phyloP scores from a whole-genome alignment of 2,329 filamentous ascomycete species.

The Pseudogymnoascus sp. region DNA sequence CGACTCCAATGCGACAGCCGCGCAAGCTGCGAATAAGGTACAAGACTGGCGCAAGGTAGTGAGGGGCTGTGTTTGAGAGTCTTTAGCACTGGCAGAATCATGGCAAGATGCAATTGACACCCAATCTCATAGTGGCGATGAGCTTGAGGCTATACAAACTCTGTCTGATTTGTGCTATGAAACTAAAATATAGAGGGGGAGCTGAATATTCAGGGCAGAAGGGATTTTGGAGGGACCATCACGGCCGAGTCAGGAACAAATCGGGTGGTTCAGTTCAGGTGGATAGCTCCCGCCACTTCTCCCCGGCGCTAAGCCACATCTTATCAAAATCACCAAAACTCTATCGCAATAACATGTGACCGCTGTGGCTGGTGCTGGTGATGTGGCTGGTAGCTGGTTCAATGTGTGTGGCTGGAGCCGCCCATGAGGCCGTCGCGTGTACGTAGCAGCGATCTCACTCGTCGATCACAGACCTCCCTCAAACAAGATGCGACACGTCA shows the following conservation, averaged over 20 bases:
- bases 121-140: not conserved
- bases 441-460: not conserved
- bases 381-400: not conserved
- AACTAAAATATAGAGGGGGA: not conserved
- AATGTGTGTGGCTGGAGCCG: not conserved
- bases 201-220: not conserved
- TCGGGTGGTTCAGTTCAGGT: not conserved
- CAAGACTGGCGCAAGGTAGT: not conserved
- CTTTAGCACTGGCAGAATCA: not conserved
- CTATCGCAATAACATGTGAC: not conserved
- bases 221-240: not conserved
- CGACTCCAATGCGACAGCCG: not conserved
- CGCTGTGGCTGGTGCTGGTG: not conserved
- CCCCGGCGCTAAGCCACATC: not conserved
- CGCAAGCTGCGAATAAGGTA: not conserved
- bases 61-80: not conserved
- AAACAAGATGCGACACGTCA: not conserved
- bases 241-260: not conserved
- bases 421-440: not conserved
- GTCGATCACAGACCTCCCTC: not conserved
- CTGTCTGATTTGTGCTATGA: not conserved
- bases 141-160: not conserved
- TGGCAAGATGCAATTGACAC: slow-evolving; percentile 2
- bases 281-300: not conserved
- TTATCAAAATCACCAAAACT: not conserved